Conservation (phyloP, 208 protist genomes). For the Acanthamoeba royreba region DNA sequence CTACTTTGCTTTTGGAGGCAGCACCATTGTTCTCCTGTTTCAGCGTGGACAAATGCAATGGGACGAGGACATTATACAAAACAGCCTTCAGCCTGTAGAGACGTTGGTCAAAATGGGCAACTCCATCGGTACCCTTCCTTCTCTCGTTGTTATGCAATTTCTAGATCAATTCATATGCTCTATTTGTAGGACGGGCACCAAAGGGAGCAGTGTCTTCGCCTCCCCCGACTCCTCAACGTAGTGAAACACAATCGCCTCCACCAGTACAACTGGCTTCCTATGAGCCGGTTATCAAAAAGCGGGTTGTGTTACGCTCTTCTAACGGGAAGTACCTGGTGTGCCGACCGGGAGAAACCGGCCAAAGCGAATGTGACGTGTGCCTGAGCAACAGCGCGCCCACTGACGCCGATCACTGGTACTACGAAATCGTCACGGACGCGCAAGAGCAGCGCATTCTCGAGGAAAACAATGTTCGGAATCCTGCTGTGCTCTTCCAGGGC, state of each 20-base stretch:
- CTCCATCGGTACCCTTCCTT: neutral
- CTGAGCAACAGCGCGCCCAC: too few relatives aligned
- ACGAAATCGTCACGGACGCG: too few relatives aligned
- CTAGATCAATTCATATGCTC: neutral
- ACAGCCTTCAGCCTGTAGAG: conserved; percentile 57
- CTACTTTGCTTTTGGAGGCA: conserved; percentile 83
- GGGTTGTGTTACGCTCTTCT: neutral
- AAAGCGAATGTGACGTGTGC: too few relatives aligned
- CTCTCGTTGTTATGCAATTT: neutral
- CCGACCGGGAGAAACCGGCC: too few relatives aligned
- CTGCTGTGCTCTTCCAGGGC: too few relatives aligned
- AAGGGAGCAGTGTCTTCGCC: neutral
- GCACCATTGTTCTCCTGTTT: conserved; percentile 77
- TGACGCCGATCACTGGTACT: too few relatives aligned
- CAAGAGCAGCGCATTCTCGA: too few relatives aligned
- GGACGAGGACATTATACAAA: conserved; percentile 75
- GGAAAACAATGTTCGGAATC: too few relatives aligned
- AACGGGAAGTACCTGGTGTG: too few relatives aligned
- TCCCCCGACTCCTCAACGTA: neutral
- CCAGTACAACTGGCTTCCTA: neutral
- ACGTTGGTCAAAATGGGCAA: conserved; percentile 11
- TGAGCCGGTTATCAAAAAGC: neutral
- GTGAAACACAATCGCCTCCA: neutral
- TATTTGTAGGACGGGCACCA: neutral
- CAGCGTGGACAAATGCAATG: conserved; percentile 57